Conservation (phyloP, 176 grass and related monocot genomes). For the Bothriochloa decipiens region DNA sequence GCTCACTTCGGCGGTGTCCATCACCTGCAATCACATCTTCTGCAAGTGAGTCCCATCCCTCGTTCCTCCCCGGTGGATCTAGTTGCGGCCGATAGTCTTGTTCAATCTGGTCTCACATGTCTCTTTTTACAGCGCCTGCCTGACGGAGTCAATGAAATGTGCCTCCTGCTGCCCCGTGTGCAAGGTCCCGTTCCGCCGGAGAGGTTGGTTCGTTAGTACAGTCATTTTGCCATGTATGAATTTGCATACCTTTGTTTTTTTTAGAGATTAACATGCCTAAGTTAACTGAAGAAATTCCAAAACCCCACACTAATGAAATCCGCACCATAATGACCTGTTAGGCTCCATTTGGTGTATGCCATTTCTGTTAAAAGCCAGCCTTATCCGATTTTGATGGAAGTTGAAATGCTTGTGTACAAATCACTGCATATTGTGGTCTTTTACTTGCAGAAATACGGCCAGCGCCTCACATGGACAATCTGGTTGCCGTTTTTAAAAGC, state of each 20-base stretch:
- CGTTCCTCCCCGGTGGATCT: background rate
- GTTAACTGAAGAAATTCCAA: background rate
- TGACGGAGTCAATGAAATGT: constrained; percentile 79
- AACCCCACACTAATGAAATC: background rate
- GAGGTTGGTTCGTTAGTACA: constrained; percentile 50
- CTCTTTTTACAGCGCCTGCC: constrained; percentile 51
- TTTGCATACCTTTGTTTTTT: background rate
- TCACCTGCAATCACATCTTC: constrained; percentile 86
- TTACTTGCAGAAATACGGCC: constrained; percentile 73
- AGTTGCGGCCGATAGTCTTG: background rate
- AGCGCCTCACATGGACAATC: constrained; percentile 85
- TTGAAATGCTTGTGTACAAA: background rate
- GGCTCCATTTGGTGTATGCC: background rate
- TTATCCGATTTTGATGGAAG: background rate
- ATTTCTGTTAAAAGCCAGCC: background rate
- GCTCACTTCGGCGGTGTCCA: constrained; percentile 58
- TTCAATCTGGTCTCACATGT: background rate
- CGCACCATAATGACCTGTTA: background rate
- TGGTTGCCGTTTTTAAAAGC: constrained; percentile 80
- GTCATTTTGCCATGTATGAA: background rate
- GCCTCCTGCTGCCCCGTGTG: constrained; percentile 72
- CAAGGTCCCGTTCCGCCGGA: constrained; percentile 80
- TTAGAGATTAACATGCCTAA: background rate
- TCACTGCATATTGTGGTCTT: background rate
- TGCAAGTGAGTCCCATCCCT: constrained; percentile 65